Conservation (phyloP, 768 basidiomycete species). For the Rossbeevera mucosa region DNA sequence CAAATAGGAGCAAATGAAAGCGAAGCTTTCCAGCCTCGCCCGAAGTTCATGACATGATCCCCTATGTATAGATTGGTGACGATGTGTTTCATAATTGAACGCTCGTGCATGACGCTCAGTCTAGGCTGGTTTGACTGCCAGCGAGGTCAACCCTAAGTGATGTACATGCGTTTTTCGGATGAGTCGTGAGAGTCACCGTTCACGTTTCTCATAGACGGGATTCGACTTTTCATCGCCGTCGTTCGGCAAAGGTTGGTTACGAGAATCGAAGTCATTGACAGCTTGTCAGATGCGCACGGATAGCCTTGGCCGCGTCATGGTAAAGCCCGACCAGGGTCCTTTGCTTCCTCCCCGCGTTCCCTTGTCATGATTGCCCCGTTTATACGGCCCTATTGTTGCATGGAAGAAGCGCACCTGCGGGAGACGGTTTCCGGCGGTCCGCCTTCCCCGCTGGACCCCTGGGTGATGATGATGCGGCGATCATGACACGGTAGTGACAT, state of each 20-base stretch:
- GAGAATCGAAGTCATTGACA: not conserved
- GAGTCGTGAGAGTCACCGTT: not conserved
- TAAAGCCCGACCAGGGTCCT: not conserved
- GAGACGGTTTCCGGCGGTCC: not conserved
- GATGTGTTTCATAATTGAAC: not conserved
- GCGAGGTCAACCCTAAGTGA: not conserved
- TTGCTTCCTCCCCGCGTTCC: not conserved
- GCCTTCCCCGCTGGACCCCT: not conserved
- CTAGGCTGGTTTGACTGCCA: not conserved
- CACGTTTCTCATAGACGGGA: not conserved
- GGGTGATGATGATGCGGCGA: not conserved
- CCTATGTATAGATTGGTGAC: not conserved
- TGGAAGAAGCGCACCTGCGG: not conserved
- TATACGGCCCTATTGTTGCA: not conserved
- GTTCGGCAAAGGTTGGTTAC: not conserved
- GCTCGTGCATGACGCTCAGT: not conserved
- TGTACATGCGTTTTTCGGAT: not conserved
- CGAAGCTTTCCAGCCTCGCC: not conserved
- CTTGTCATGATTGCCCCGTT: not conserved
- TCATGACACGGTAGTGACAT: not conserved
- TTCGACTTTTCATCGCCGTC: not conserved
- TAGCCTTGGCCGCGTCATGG: not conserved
- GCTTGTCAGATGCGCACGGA: not conserved
- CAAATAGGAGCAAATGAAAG: not conserved
- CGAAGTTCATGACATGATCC: not conserved